These are phyloP conservation scores for Nepenthes alata DNA, from an alignment of 179 eudicot genomes.

Conservation along the genomic window DNA sequence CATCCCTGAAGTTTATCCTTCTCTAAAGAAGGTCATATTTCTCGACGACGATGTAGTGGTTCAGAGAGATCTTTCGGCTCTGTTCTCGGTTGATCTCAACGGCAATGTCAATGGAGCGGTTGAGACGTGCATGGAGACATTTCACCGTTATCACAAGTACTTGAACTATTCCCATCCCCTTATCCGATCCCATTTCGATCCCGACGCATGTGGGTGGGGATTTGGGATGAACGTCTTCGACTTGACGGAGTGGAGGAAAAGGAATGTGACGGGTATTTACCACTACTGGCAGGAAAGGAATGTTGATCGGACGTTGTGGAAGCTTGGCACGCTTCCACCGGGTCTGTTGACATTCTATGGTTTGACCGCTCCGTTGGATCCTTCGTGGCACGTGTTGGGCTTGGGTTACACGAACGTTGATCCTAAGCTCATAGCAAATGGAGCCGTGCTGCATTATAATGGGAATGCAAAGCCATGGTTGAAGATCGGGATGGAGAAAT, in stretches of 20 bases:
- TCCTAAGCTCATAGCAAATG: slow-evolving; percentile 26
- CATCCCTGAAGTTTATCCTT: slow-evolving; percentile 75
- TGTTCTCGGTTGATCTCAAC: slow-evolving; percentile 59
- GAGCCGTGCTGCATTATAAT: slow-evolving; percentile 73
- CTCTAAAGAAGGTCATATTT: slow-evolving; percentile 60
- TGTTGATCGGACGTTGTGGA: no score
- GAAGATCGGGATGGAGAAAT: slow-evolving; percentile 80
- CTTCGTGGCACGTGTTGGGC: no score
- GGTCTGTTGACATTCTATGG: no score
- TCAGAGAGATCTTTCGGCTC: slow-evolving; percentile 66
- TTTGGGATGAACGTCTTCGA: no score
- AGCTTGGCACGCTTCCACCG: no score
- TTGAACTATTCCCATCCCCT: slow-evolving; percentile 81
- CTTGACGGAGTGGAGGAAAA: no score
- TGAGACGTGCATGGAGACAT: slow-evolving; percentile 90
- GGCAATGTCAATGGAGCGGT: slow-evolving; percentile 86
- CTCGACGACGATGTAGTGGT: slow-evolving; percentile 84
- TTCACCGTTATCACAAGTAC: slow-evolving; percentile 84
- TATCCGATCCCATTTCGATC: slow-evolving; percentile 12
- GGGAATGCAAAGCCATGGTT: slow-evolving; percentile 89
- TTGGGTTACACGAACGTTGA: no score
- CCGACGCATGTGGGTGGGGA: no score
- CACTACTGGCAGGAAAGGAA: no score
- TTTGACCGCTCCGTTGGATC: no score
- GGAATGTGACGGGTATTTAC: no score